Evolutionary conservation across 306 rosid genomes (phyloP).

Genomic region (Biancaea sappan): DNA sequence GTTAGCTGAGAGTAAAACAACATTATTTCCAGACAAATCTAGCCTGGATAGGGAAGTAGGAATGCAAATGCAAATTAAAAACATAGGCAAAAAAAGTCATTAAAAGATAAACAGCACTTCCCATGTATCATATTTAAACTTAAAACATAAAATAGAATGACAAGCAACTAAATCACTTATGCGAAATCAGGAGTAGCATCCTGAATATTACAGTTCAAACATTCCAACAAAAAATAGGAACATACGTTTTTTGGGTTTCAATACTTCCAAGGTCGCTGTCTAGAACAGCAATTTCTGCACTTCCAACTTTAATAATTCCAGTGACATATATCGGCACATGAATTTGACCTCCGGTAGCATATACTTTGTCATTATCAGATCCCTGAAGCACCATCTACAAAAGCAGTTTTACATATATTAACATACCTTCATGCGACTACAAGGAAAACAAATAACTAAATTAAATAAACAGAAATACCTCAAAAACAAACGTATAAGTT

Average conservation of each 20-base stretch:
- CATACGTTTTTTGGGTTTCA: slow-evolving; percentile 87
- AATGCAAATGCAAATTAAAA: slow-evolving; percentile 33
- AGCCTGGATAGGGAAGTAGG: slow-evolving; percentile 52
- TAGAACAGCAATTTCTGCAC: slow-evolving; percentile 77
- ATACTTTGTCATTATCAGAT: slow-evolving; percentile 54
- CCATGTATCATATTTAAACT: slow-evolving; percentile 18
- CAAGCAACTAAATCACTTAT: slow-evolving; percentile 19
- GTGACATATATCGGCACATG: slow-evolving; percentile 76
- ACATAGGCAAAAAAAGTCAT: slow-evolving; percentile 1
- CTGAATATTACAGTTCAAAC: not conserved
- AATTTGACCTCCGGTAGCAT: slow-evolving; percentile 82
- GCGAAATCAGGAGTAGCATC: slow-evolving; percentile 20
- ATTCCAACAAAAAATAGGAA: slow-evolving; percentile 18
- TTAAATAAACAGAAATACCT: slow-evolving; percentile 56
- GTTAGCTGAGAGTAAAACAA: slow-evolving; percentile 77
- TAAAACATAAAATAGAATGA: slow-evolving; percentile 10
- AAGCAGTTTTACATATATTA: slow-evolving; percentile 24
- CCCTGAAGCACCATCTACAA: slow-evolving; percentile 69
- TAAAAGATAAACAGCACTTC: slow-evolving; percentile 2
- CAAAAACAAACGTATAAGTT: slow-evolving; percentile 69
- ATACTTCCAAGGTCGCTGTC: slow-evolving; percentile 90
- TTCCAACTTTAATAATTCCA: slow-evolving; percentile 67
- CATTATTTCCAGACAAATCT: slow-evolving; percentile 72
- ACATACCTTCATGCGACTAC: slow-evolving; percentile 28
- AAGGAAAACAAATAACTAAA: slow-evolving; percentile 26